phyloP scores from a whole-genome alignment of 805 yeast species.

The Ogataea paradorogensis region DNA sequence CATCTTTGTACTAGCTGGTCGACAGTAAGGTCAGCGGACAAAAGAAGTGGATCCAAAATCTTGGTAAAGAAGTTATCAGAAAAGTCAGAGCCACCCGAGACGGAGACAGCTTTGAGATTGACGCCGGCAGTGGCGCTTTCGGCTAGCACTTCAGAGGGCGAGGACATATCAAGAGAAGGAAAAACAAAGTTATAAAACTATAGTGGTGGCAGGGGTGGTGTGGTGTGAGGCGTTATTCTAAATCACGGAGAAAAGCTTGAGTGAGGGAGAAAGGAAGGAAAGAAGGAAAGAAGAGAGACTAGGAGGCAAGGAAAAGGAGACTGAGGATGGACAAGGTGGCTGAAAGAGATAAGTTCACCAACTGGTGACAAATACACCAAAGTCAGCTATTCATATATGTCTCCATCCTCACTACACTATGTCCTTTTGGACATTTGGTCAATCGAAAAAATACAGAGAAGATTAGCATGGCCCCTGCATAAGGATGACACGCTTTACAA shows the following conservation, averaged over 20 bases:
- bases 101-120: conserved; percentile 29
- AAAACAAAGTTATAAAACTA: not conserved
- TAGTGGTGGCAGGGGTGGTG: no score
- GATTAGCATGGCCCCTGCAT: conserved; percentile 99
- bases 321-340: no score
- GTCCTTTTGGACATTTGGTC: conserved; percentile 93
- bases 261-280: no score
- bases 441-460: conserved; percentile 99
- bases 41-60: conserved; percentile 43
- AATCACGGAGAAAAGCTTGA: no score
- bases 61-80: conserved; percentile 44
- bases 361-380: no score
- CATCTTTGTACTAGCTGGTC: conserved; percentile 36
- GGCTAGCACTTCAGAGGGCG: conserved; percentile 16
- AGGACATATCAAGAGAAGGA: conserved; percentile 5
- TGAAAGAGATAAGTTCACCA: no score
- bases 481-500: conserved; percentile 99
- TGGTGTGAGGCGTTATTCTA: not conserved
- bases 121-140: conserved; percentile 25
- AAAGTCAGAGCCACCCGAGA: conserved; percentile 31
- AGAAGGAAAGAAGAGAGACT: no score
- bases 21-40: conserved; percentile 38
- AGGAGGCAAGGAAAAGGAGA: not conserved
- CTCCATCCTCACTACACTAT: not conserved
- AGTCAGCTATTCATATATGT: not conserved